Percentiles rank a stretch among this genome's conserved stretches.
phyloP scores from a whole-genome alignment of 129 eudicot genomes.

The Artemisia annua region DNA sequence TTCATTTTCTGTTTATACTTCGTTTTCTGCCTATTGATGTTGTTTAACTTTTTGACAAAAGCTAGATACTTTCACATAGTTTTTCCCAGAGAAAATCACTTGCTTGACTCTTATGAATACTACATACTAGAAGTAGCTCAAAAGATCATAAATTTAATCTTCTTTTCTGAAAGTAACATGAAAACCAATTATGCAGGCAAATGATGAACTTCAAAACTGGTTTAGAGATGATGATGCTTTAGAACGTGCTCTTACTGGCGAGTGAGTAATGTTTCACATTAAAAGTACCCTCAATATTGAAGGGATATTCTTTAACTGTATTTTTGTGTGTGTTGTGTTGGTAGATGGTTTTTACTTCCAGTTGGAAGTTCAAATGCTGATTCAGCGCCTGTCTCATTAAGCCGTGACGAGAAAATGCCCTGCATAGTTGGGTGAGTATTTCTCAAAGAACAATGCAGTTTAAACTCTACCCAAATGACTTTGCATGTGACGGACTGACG shows the following conservation, averaged over 20 bases:
- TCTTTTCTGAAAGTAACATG: slow-evolving; percentile 3
- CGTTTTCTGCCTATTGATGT: slow-evolving; percentile 4
- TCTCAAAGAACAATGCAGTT: not conserved
- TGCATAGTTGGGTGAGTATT: slow-evolving; percentile 71
- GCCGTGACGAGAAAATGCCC: slow-evolving; percentile 73
- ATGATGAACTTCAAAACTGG: slow-evolving; percentile 68
- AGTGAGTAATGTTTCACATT: slow-evolving; percentile 50
- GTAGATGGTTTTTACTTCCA: slow-evolving; percentile 91
- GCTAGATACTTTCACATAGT: no score
- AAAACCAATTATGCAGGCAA: slow-evolving; percentile 59
- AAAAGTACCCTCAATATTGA: slow-evolving; percentile 8
- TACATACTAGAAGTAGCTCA: not conserved
- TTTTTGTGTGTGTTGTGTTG: not conserved
- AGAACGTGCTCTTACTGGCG: slow-evolving; percentile 86
- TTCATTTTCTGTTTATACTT: not conserved
- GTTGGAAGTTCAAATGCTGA: slow-evolving; percentile 47
- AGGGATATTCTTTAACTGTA: not conserved
- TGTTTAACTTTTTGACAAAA: no score
- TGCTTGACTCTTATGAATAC: not conserved
- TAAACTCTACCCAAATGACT: not conserved
- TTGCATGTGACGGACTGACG: not conserved
- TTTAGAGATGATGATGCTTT: slow-evolving; percentile 93
- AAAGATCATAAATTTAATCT: not conserved
- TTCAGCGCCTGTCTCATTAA: slow-evolving; percentile 51
- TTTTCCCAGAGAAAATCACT: not conserved